Evolutionary conservation across 2,329 filamentous ascomycete genomes (phyloP).

Genomic region (Talaromyces albobiverticillius): DNA sequence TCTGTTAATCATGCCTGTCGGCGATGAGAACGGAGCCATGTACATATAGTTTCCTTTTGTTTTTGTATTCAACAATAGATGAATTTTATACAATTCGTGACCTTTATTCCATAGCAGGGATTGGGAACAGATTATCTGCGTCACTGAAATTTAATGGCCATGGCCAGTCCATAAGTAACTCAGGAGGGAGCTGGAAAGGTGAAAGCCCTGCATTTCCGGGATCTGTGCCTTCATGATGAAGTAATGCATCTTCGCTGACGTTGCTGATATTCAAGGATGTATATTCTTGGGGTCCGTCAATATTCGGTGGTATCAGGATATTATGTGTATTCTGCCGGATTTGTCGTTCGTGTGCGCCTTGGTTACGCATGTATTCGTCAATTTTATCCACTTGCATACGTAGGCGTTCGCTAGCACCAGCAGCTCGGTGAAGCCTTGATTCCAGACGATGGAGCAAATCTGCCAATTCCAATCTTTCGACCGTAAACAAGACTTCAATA

Average conservation of each 20-base stretch:
- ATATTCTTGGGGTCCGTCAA: neutral
- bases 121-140: too few species aligned
- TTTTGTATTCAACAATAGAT: too few species aligned
- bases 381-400: conserved; percentile 43
- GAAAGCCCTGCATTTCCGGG: conserved; percentile 21
- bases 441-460: conserved; percentile 47
- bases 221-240: too few species aligned
- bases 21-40: too few species aligned
- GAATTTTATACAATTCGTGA: too few species aligned
- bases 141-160: conserved; percentile 28
- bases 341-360: neutral
- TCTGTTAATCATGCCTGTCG: too few species aligned
- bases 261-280: conserved; percentile 1
- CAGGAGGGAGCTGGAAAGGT: conserved; percentile 41
- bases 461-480: conserved; percentile 37
- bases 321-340: conserved; percentile 14
- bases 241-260: conserved; percentile 9
- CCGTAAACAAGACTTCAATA: neutral
- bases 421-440: conserved; percentile 36
- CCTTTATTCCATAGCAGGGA: too few species aligned
- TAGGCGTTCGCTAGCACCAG: conserved; percentile 40
- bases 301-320: conserved; percentile 10
- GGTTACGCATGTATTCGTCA: conserved; percentile 42
- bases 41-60: too few species aligned
- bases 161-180: conserved; percentile 42